Base-by-base conservation (phyloP, 1,284 basidiomycete species). In the Trametes versicolor region DNA sequence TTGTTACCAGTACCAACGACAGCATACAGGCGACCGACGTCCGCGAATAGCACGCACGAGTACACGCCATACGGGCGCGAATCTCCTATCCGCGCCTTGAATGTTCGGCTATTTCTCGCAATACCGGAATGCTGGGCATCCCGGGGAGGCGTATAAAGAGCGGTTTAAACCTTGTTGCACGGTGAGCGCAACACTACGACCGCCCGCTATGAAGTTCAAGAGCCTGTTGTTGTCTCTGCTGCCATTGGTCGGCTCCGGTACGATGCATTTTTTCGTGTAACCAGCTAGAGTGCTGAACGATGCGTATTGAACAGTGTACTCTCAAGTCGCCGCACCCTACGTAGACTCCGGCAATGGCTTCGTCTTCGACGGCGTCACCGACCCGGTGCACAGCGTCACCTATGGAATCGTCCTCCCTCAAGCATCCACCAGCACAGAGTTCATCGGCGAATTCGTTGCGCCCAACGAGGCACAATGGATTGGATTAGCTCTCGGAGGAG, bases 371-470 rank as follows among this genome's bases (percentile, higher is more conserved):
- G 86, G 86, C 54, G 71, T 80, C 59, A 83, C 81, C 6, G 85
- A 87, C 56, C 77, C 83, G 27, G 80, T 78, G 2, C 81, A 87
- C 70, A 58, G 71, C 23, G 84, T 87, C 6, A 82, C 81, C 27
- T 85, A 84, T 69, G 87, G 86, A 62, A 82, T 82, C 64, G 77
- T 83, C 43, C 85, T 88, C 70, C 86, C 86, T 23, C 82, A 84
- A 21, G 71, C 81, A 15, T 75, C 74, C 8, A 74, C 77, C n/a
- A 77, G 77, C 21, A 78, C 76, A 32, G 87, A 89, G 70, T 89
- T 88, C 73, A 86, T 90, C 68, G 88, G 83, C 62, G 85, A 87
- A 74, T 83, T 89, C 58, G 83, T 88, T 37, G 83, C 85, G 10
- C 87, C 88, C 3, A 77, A 85, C 55, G 79, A 71, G 8, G 80